A percentile compares a stretch with the other conserved stretches of the same genome.
Conservation (phyloP, 192 early-diverging fungal species). For the Mortierella antarctica region DNA sequence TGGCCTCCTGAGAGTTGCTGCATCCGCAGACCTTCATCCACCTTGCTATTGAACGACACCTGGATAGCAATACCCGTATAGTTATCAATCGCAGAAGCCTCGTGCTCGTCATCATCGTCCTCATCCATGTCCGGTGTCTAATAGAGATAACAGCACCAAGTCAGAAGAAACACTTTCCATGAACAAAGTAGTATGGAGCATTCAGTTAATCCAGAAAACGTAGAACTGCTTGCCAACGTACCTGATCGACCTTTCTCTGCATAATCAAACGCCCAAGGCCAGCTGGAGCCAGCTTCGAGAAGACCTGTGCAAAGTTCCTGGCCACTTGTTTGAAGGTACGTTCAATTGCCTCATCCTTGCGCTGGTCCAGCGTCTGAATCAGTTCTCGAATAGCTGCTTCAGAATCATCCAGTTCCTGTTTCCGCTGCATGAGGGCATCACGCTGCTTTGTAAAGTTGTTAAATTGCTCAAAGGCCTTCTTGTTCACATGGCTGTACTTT, state of each 20-base stretch:
- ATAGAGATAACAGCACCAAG: neutral
- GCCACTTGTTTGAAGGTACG: slow-evolving; percentile 95
- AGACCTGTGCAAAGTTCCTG: slow-evolving; percentile 87
- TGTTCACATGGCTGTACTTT: slow-evolving; percentile 95
- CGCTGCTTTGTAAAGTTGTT: slow-evolving; percentile 92
- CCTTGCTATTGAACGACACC: slow-evolving; percentile 94
- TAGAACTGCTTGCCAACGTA: slow-evolving; percentile 5
- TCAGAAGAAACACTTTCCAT: neutral
- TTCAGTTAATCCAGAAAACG: slow-evolving; percentile 25
- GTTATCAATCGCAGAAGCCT: slow-evolving; percentile 72
- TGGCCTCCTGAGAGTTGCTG: slow-evolving; percentile 97
- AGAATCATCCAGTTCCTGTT: slow-evolving; percentile 89
- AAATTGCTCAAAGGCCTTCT: slow-evolving; percentile 99
- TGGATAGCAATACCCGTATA: slow-evolving; percentile 92
- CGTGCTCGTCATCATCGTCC: slow-evolving; percentile 57
- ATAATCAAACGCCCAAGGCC: slow-evolving; percentile 90
- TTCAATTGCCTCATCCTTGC: slow-evolving; percentile 98
- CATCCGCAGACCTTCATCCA: slow-evolving; percentile 90
- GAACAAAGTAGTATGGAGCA: slow-evolving; percentile 1
- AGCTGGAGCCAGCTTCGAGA: slow-evolving; percentile 89
- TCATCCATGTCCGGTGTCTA: slow-evolving; percentile 42
- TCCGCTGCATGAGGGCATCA: slow-evolving; percentile 83
- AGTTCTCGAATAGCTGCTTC: slow-evolving; percentile 85
- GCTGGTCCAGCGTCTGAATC: slow-evolving; percentile 90
- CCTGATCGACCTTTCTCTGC: slow-evolving; percentile 72